Conservation (phyloP, 2,329 filamentous ascomycete species). For the Colletotrichum lupini region DNA sequence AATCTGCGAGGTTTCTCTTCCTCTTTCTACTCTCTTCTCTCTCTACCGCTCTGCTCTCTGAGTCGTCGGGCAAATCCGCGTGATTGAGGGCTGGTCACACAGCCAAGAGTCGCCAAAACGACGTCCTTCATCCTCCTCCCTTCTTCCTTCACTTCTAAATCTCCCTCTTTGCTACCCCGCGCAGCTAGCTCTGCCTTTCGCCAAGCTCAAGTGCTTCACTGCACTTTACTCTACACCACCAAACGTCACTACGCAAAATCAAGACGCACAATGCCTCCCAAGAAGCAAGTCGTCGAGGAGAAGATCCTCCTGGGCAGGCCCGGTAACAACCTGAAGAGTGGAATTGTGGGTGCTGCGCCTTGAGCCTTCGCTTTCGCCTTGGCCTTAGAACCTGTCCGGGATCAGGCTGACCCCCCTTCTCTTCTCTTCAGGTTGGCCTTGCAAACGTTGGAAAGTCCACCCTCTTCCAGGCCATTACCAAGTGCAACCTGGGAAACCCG, state of each 20-base stretch:
- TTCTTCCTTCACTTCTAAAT: constrained; percentile 65
- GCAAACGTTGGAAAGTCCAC: constrained; percentile 99
- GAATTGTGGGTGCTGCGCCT: constrained; percentile 78
- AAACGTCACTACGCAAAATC: constrained; percentile 71
- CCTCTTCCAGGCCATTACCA: constrained; percentile 99
- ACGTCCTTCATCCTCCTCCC: constrained; percentile 51
- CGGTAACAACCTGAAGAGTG: constrained; percentile 98
- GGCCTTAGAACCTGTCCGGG: constrained; percentile 49
- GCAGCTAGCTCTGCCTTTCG: constrained; percentile 77
- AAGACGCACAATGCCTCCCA: constrained; percentile 87
- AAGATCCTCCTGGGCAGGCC: constrained; percentile 96
- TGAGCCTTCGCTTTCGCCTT: no score
- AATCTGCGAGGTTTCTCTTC: constrained; percentile 22
- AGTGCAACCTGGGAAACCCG: constrained; percentile 96
- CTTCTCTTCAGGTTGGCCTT: constrained; percentile 81
- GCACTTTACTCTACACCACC: constrained; percentile 58
- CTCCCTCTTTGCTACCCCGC: constrained; percentile 60
- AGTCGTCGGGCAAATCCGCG: constrained; percentile 34
- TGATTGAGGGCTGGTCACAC: constrained; percentile 52
- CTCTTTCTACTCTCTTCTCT: constrained; percentile 26
- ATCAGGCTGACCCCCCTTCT: constrained; percentile 39
- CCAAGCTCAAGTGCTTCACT: constrained; percentile 63
- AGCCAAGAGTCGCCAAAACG: constrained; percentile 56
- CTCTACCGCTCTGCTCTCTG: constrained; percentile 27
- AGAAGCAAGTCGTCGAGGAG: constrained; percentile 91